Base-by-base conservation (phyloP, 495 filamentous ascomycete species). In the Penicillium macrosclerotiorum region DNA sequence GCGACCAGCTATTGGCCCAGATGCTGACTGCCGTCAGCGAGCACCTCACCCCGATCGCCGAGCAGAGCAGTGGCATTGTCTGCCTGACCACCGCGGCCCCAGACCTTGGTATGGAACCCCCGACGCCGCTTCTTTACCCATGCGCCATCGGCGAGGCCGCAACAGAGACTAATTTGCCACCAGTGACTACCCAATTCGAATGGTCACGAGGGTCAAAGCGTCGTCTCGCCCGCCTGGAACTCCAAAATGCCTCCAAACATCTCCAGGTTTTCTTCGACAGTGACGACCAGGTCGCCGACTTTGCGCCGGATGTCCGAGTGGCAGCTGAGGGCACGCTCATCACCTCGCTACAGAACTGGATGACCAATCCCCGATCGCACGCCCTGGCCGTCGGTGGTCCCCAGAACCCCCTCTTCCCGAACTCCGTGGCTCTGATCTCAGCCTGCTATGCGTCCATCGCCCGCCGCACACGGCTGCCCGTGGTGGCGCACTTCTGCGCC, bases 401-500 rank as follows among this genome's bases (percentile, higher is more conserved):
- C 19, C 57, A 56, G n/a, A 53, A 52, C 8, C 53, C 59, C 1
- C 54, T 29, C 2, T 58, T 54, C 7, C 52, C 57, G 8, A 65
- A 58, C 24, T 64, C 67, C 2, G 66, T 67, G n/a, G 51, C 65
- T 9, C 44, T 69, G 8, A 59, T 74, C 22, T 69, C 73, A 8
- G 60, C 69, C 9, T 67, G 62, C 32, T 73, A 66, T 43, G 61
- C 63, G 11, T 60, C 40, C 9, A 60, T 62, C 23, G 65, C 72
- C 14, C 63, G 62, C 3, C 52, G 68, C 29, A 56, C 62, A 4
- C 49, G 51, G 26, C 51, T 74, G n/a, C 73, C 73, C 0, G 56
- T 69, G 1, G 61, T 76, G 30, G 68, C 69, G 8, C 71, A 71
- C 37, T 73, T 74, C 42, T 77, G 71, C 36, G 48, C 58, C 27